Evolutionary conservation across 2,329 filamentous ascomycete genomes (phyloP).

Genomic region (Phyllosticta citriasiana): DNA sequence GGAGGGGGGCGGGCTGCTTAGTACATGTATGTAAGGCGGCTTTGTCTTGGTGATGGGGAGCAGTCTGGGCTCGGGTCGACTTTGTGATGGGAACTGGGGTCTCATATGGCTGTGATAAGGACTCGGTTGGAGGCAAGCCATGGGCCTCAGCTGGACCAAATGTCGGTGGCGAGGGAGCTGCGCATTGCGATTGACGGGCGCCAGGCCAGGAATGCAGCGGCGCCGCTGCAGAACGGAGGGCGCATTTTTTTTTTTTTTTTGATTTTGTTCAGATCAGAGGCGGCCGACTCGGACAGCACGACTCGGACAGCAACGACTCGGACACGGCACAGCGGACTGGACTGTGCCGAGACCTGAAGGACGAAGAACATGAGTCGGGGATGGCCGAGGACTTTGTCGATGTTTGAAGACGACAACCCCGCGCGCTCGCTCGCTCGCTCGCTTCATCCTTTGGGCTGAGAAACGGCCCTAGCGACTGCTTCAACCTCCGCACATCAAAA

Average conservation of each 20-base stretch:
- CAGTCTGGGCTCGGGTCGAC: neutral
- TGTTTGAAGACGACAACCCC: neutral
- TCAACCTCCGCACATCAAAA: neutral
- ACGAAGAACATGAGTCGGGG: neutral
- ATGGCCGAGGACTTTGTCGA: neutral
- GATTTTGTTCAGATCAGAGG: too few species aligned
- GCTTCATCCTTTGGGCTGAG: neutral
- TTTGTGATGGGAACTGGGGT: neutral
- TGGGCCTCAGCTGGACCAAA: neutral
- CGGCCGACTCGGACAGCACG: neutral
- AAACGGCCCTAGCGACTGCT: neutral
- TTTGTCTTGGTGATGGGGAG: neutral
- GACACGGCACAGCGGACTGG: neutral
- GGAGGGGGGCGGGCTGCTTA: neutral
- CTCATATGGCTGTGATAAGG: neutral
- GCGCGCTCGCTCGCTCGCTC: too few species aligned
- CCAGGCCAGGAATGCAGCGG: neutral
- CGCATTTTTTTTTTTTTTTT: too few species aligned
- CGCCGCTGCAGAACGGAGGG: neutral
- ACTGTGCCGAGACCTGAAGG: neutral
- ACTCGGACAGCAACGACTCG: neutral
- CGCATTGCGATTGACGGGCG: neutral
- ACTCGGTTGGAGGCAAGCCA: neutral
- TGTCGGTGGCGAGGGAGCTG: neutral
- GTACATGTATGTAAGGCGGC: neutral